Conservation (phyloP, 1,284 basidiomycete genomes). For the Leccinum cinnamomeum region DNA sequence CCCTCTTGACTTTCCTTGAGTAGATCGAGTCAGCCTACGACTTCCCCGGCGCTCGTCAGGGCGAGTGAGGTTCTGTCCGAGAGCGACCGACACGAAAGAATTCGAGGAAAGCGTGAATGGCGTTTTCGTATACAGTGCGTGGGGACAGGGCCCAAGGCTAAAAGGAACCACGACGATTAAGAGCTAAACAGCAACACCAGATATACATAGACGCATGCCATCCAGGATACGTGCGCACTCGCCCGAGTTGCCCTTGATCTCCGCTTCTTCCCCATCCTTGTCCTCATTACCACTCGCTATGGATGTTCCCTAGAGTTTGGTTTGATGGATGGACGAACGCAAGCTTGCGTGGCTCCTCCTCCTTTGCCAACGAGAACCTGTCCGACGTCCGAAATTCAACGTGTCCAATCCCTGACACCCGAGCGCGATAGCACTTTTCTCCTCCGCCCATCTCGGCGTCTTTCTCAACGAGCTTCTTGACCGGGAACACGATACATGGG, state of each 20-base stretch:
- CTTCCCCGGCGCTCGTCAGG: slow-evolving; percentile 77
- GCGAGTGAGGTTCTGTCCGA: slow-evolving; percentile 97
- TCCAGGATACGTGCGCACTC: slow-evolving; percentile 38
- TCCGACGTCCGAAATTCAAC: neutral
- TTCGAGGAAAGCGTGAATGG: slow-evolving; percentile 45
- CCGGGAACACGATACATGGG: neutral
- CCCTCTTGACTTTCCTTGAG: no score
- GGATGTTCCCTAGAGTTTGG: no score
- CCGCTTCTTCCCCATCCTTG: no score
- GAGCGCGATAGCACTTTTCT: neutral
- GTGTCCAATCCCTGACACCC: neutral
- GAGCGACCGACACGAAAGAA: slow-evolving; percentile 62
- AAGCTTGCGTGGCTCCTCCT: neutral
- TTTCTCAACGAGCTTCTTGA: neutral
- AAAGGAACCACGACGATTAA: slow-evolving; percentile 8
- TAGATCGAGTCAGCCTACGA: slow-evolving; percentile 65
- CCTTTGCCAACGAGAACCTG: neutral
- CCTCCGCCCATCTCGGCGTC: neutral
- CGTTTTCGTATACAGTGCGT: slow-evolving; percentile 67
- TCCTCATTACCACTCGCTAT: no score
- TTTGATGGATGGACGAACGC: neutral
- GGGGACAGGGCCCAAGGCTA: slow-evolving; percentile 73
- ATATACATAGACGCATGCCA: slow-evolving; percentile 44
- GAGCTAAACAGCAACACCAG: neutral
- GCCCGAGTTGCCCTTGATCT: no score